Base-by-base conservation (phyloP, 352 stramenopile genomes). In the Globisporangium acanthophoron region DNA sequence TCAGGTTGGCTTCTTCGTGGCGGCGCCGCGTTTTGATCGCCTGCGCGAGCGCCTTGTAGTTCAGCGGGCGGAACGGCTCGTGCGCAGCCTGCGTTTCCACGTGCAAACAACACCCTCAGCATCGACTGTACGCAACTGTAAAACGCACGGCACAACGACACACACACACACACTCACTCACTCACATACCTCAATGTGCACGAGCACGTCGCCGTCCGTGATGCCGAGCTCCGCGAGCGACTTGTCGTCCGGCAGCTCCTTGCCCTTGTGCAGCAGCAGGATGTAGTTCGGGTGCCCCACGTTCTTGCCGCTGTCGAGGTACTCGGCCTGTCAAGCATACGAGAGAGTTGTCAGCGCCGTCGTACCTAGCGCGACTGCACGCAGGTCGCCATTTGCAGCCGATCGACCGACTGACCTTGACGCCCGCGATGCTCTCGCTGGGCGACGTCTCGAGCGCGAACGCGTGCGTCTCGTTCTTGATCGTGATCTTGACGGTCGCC, bases 171-270 rank as follows among this genome's bases (percentile, higher is more conserved):
- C 33, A 33, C n/a, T 27, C 47, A 41, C 3, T 24, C 39, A 3
- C 15, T 24, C 21, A 39, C 65, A 33, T 52, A 78, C 78, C 65
- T 95, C 83, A 52, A 95, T 89, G 61, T 95, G 84, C 43, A 95
- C 84, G 29, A 95, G 70, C 59, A 92, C 77, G 58, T 92, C 85
- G 40, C 76, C 78, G 60, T 86, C 77, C 33, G 74, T 75, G 70
- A 89, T 89, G 46, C 77, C 76, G 27, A 86, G 69, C 61, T 95
- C 83, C 3, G 71, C 80, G 27, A 95, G 76, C 61, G 83, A 88
- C 77, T 95, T 95, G 51, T 94, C 85, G 55, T 95, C 85, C 33
- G 81, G 69, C 29, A 95, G 61, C 64, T 94, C 84, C 61, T 90
- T 90, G 60, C 85, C 85, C 58, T 92, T 92, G 70, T 95, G 84